Base-by-base conservation (phyloP, 148 eudicot species). In the Rhododendron mucronatum region DNA sequence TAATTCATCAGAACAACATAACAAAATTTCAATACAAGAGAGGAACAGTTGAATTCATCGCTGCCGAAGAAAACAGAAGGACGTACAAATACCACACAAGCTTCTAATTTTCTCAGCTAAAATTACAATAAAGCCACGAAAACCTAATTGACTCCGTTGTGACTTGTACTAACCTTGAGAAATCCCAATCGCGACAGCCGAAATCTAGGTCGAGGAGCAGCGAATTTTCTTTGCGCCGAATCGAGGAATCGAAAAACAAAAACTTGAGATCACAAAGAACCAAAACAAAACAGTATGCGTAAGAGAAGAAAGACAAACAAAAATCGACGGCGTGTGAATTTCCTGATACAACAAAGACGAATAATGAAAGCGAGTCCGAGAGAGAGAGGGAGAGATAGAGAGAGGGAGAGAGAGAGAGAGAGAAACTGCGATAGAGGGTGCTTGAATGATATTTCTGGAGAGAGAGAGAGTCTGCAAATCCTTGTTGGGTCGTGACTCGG, bases 1-100 rank as follows among this genome's bases (percentile, higher is more conserved):
- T 90, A 89, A 88, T 87, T 87, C 84, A 86, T 81, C 75, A 71
- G 59, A 26, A 78, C 69, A 75, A n/a, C 45, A 35, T 4, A 76
- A 51, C 15, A 26, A 55, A 78, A 78, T 1, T 6, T 69, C 63
- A 84, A 55, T 13, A 39, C 1, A 21, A 63, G 12, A 18, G 18
- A 20, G 28, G 48, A 39, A 61, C 74, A 14, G 23, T 2, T 26
- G 50, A 84, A 73, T 84, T 12, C 69, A 82, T 74, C 44, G 2
- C n/a, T 71, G 35, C 78, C 5, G 11, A 28, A 48, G 84, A 9
- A 80, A 84, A 41, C 77, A 79, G 44, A 47, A 85, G 14, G 41
- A 85, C 11, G 35, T 4, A 61, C 7, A 35, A 33, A 41, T n/a
- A 81, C 11, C 26, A 5, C 26, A 5, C 18, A 28, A 30, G 33